Percentiles rank a stretch among this genome's conserved stretches.
Conservation (phyloP, 129 eudicot genomes). For the Flaveria ramosissima region DNA sequence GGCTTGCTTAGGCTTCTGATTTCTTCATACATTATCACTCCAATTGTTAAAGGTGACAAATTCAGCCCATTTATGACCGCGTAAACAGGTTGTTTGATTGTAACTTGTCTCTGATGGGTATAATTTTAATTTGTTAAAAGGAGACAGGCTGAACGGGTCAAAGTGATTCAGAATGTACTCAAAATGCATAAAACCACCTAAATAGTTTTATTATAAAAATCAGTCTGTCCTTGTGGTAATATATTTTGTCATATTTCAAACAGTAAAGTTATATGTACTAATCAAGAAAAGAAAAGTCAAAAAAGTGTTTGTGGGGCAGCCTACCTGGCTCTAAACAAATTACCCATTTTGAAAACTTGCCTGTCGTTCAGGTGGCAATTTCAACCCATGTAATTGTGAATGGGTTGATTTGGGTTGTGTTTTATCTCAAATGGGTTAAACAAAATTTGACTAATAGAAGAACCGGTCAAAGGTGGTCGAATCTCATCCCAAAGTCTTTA, state of each 20-base stretch:
- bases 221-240: too few relatives aligned
- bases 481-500: not conserved
- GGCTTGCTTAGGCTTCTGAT: conserved; percentile 15
- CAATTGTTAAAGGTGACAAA: not conserved
- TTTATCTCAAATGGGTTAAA: not conserved
- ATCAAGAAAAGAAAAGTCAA: too few relatives aligned
- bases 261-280: too few relatives aligned
- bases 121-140: not conserved
- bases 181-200: too few relatives aligned
- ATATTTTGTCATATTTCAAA: too few relatives aligned
- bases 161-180: not conserved
- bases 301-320: too few relatives aligned
- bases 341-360: not conserved
- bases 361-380: not conserved
- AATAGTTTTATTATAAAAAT: too few relatives aligned
- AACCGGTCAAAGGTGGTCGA: not conserved
- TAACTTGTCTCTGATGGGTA: not conserved
- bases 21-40: not conserved
- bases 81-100: not conserved
- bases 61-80: not conserved
- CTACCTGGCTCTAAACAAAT: not conserved
- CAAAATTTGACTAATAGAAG: not conserved
- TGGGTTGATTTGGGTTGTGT: not conserved
- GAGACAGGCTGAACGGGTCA: not conserved
- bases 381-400: not conserved